Evolutionary conservation across 176 grass and related monocot species (phyloP), one percentile per base, ranked within the genome.

Genomic region (Luzula sylvatica): DNA sequence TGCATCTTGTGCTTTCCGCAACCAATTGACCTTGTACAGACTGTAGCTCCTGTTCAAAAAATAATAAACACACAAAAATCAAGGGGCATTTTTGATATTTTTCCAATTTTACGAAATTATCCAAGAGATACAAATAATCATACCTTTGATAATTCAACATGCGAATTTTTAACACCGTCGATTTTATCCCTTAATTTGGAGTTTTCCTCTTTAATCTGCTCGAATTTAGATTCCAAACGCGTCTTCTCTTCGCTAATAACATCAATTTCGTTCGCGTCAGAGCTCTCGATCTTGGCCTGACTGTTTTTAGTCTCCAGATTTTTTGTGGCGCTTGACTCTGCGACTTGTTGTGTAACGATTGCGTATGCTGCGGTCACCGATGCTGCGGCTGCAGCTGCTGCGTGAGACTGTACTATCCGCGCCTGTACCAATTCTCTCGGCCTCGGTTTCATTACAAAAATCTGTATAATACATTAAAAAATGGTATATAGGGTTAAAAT

Each of bases 301-400:
- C 53, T 52, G 75, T 29, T 65, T 53, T 89, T 86, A 53, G 78
- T 65, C 52, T 82, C 55, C 35, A 73, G 67, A 74, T 90, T 70
- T 65, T 74, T 71, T 35, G 58, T 69, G 20, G 39, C 53, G 75
- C 55, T 68, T 52, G 66, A 53, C 63, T 72, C 26, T 63, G 45
- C 74, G 38, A 58, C 76, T 50, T 79, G 89, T 53, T 82, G 77
- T 61, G 64, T 64, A 73, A 71, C 59, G 53, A 85, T 79, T 58
- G 85, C 85, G 76, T 80, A 98, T 53, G 85, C 92, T 68, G 92
- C 81, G 65, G 72, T 75, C 29, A 98, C 92, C 64, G 85, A 98
- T 43, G 85, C 81, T 1, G 85, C 81, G 0, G 92, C 92, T 0
- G 85, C 78, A 0, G 85, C 92, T 0, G 85, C 92, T 0, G 81